A percentile compares a stretch with the other conserved stretches of the same genome.
Evolutionary conservation across 139 green algal species (phyloP).

Genomic region (Chlamydomonas sp.): DNA sequence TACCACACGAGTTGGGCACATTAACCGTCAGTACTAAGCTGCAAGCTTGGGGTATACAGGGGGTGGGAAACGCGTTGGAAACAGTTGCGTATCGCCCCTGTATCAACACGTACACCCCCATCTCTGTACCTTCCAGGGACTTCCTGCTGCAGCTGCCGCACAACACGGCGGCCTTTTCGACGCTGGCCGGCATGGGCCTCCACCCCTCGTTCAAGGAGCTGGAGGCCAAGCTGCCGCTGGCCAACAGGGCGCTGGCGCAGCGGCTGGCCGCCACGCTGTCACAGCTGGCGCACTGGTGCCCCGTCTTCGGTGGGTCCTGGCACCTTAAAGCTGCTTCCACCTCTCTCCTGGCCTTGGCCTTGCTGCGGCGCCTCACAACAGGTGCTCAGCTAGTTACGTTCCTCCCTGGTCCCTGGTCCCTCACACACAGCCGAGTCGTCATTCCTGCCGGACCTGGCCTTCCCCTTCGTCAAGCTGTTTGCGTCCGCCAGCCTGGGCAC

Average conservation of each 20-base stretch:
- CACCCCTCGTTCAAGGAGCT: slow-evolving; percentile 58
- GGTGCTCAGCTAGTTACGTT: background rate
- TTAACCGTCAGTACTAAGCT: too few species aligned
- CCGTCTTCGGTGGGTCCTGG: slow-evolving; percentile 52
- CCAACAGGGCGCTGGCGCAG: slow-evolving; percentile 35
- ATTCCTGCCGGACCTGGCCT: slow-evolving; percentile 67
- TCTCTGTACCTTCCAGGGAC: slow-evolving; percentile 42
- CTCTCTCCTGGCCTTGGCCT: background rate
- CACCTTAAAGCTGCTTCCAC: background rate
- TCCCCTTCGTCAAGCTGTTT: slow-evolving; percentile 75
- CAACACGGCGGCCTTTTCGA: slow-evolving; percentile 64
- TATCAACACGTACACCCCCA: background rate
- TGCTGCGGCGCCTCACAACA: background rate
- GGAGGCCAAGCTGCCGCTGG: slow-evolving; percentile 33
- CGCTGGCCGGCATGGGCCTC: slow-evolving; percentile 55
- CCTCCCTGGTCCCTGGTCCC: background rate
- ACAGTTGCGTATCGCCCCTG: background rate
- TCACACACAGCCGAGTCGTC: slow-evolving; percentile 47
- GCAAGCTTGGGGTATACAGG: background rate
- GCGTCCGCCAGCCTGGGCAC: background rate
- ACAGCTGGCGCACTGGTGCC: slow-evolving; percentile 74
- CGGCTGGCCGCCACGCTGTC: slow-evolving; percentile 61
- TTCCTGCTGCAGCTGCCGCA: slow-evolving; percentile 73
- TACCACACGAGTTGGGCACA: too few species aligned
- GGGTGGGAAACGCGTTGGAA: background rate